phyloP scores from a whole-genome alignment of 176 grass and related monocot genomes.

The Puccinellia tenuiflora region DNA sequence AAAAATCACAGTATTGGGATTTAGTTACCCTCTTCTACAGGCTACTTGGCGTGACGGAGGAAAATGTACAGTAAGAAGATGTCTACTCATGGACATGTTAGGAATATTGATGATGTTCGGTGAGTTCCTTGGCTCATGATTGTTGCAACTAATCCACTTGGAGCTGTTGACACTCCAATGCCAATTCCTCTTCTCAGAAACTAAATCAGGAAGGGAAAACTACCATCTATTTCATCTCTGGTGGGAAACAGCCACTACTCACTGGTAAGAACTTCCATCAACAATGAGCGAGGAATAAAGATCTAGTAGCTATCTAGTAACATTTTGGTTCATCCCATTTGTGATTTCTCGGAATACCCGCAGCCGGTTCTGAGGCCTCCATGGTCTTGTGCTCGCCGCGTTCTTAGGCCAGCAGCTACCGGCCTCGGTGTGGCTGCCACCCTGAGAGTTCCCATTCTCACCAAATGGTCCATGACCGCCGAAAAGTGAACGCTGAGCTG shows the following conservation, averaged over 20 bases:
- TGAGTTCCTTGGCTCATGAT: neutral
- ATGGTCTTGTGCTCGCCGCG: neutral
- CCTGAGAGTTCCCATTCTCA: neutral
- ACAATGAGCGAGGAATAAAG: neutral
- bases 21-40: neutral
- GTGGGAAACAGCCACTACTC: neutral
- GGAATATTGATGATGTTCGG: neutral
- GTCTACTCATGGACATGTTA: neutral
- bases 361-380: conserved; percentile 21
- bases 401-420: conserved; percentile 8
- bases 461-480: neutral
- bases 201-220: neutral
- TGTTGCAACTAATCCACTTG: neutral
- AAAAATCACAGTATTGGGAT: neutral
- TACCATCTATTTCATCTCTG: neutral
- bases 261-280: conserved; percentile 14
- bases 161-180: neutral
- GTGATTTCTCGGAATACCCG: conserved; percentile 60
- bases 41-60: conserved; percentile 3
- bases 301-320: neutral
- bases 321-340: conserved; percentile 31
- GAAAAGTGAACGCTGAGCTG: conserved; percentile 39
- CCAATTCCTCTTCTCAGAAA: neutral
- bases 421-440: conserved; percentile 16
- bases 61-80: neutral